Base-by-base conservation (phyloP, 1,139 yeast species). In the Protomyces inouyei region DNA sequence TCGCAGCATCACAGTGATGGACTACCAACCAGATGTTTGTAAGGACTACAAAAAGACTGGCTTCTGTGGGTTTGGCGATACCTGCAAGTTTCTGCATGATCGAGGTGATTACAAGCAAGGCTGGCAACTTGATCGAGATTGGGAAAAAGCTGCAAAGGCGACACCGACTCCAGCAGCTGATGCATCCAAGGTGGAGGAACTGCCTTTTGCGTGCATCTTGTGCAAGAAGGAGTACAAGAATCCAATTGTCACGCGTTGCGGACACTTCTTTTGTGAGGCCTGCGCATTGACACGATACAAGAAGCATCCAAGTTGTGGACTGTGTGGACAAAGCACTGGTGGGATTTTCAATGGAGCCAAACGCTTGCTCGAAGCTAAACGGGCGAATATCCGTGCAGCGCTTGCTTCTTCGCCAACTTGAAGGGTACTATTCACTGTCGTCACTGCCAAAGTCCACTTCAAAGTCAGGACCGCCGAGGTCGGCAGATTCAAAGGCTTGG, bases 1-100 rank as follows among this genome's bases (percentile, higher is more conserved):
- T 40, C 79, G 84, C 60, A 80, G 86, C n/a, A 87, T 93, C 0
- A 84, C 89, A 0, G 78, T 86, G n/a, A 82, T 88, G 45, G 98
- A 93, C 72, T 93, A 87, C 73, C 97, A 90, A 72, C 95, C 96
- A 0, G 98, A 93, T 73, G 87, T 95, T 2, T 95, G 98, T 73
- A 95, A 93, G 72, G 98, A 95, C 74, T 95, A 83, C 74, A 83
- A 85, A 67, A 90, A 87, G 70, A 92, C 96, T 0, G 98, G 98
- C 0, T 92, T 85, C 73, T 95, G 98, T 79, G 98, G 98, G 4
- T 95, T 87, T 73, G 99, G 99, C 8, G 98, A 95, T 72, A 87
- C 95, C n/a, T 95, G 99, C 77, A 95, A 93, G 76, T 95, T 95
- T 74, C 75, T 93, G 37, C 98, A 95, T 73, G 68, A 66, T 55